Percentiles rank a stretch among this genome's conserved stretches.
Evolutionary conservation across 2,329 filamentous ascomycete species (phyloP).

Genomic region (Neofusicoccum sp.): DNA sequence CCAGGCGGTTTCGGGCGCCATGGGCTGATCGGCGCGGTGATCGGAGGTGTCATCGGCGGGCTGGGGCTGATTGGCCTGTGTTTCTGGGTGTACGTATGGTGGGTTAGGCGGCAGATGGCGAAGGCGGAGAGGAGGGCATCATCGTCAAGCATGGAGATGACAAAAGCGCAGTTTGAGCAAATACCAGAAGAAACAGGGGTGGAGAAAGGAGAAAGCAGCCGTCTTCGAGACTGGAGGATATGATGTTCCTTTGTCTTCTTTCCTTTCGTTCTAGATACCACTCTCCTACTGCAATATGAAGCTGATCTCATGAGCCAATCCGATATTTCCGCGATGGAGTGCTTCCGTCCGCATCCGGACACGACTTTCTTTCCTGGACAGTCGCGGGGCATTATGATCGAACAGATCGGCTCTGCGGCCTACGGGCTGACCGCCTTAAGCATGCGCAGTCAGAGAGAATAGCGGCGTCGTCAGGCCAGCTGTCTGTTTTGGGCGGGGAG

Average conservation of each 20-base stretch:
- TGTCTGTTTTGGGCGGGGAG: no score
- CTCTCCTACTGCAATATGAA: background rate
- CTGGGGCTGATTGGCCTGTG: conserved; percentile 30
- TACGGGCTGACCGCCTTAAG: no score
- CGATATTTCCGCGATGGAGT: background rate
- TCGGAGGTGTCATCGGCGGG: conserved; percentile 39
- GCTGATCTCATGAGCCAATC: background rate
- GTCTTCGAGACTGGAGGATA: no score
- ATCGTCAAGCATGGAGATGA: conserved; percentile 1
- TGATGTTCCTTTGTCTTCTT: background rate
- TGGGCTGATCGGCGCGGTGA: conserved; percentile 39
- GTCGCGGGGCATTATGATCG: no score
- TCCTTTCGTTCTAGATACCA: background rate
- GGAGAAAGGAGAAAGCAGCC: background rate
- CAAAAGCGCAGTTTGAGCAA: conserved; percentile 31
- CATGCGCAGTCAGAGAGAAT: background rate
- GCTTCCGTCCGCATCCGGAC: background rate
- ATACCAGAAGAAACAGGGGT: conserved; percentile 18
- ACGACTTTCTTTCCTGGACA: background rate
- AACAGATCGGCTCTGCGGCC: no score
- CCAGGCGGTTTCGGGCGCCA: conserved; percentile 31
- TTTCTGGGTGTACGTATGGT: conserved; percentile 30
- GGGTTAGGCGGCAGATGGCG: conserved; percentile 29
- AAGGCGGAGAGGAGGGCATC: conserved; percentile 20
- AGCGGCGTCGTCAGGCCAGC: background rate